These are phyloP conservation scores for Setaria italica DNA, from an alignment of 202 grass and related monocot species.

Conservation along the genomic window DNA sequence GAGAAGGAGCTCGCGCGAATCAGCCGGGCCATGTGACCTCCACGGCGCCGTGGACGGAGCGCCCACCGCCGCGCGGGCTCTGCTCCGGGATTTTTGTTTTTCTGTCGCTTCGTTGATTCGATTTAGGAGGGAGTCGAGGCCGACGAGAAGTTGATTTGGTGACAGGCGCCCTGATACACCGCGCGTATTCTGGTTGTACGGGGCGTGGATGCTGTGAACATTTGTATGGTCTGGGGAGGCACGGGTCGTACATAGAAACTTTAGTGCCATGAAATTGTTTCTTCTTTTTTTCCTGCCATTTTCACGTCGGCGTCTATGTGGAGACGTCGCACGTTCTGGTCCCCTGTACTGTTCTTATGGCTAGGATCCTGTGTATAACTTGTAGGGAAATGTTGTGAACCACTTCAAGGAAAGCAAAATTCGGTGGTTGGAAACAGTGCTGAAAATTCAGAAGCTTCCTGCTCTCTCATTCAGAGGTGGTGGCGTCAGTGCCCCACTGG, in stretches of 20 bases:
- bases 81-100: conserved; percentile 1
- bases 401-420: conserved; percentile 18
- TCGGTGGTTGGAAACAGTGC: conserved; percentile 8
- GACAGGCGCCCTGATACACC: neutral
- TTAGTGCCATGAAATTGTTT: neutral
- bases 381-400: conserved; percentile 40
- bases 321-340: conserved; percentile 1
- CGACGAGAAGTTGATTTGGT: neutral
- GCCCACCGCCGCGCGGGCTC: neutral
- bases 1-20: conserved; percentile 76
- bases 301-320: neutral
- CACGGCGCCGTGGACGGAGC: neutral
- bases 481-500: neutral
- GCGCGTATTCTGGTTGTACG: neutral
- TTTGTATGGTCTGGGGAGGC: neutral
- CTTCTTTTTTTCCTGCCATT: neutral
- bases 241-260: neutral
- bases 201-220: neutral
- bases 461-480: neutral
- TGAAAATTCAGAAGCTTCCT: neutral
- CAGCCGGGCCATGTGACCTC: conserved; percentile 44
- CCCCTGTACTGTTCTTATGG: conserved; percentile 14
- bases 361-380: conserved; percentile 50
- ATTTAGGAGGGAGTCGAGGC: neutral
- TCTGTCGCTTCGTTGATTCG: conserved; percentile 18